Evolutionary conservation across 2,329 filamentous ascomycete genomes (phyloP).

Genomic region (Cephalotrichum gorgonifer): DNA sequence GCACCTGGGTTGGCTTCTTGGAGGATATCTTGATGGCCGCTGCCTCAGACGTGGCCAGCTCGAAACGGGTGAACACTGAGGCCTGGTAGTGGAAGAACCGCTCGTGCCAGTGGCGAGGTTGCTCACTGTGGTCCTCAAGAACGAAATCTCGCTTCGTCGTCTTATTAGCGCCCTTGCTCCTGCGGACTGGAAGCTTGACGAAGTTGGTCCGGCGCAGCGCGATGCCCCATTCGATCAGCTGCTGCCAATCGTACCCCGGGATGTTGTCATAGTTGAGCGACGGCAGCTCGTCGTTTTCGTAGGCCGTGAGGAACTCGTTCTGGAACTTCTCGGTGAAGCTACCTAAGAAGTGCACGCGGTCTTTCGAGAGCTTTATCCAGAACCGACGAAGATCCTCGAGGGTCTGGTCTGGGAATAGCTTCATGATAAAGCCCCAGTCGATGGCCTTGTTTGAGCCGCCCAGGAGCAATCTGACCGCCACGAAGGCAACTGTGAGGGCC

Average conservation of each 20-base stretch:
- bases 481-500: constrained; percentile 43
- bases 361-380: constrained; percentile 40
- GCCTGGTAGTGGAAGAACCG: constrained; percentile 43
- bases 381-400: constrained; percentile 41
- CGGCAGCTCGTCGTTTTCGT: constrained; percentile 50
- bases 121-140: constrained; percentile 23
- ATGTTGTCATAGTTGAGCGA: constrained; percentile 53
- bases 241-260: constrained; percentile 57
- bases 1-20: not conserved
- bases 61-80: constrained; percentile 47
- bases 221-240: constrained; percentile 56
- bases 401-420: constrained; percentile 42
- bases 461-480: constrained; percentile 46
- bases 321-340: constrained; percentile 49
- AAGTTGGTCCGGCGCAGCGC: constrained; percentile 35
- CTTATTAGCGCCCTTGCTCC: constrained; percentile 14
- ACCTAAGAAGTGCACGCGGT: constrained; percentile 7
- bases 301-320: constrained; percentile 53
- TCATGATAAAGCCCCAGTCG: constrained; percentile 50
- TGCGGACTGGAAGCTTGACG: constrained; percentile 36
- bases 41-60: constrained; percentile 39
- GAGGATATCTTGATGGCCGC: constrained; percentile 21
- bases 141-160: not conserved
- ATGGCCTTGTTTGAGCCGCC: constrained; percentile 49
- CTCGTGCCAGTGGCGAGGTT: constrained; percentile 38